Evolutionary conservation across 2,329 filamentous ascomycete species (phyloP).

Genomic region (Scedosporium boydii): DNA sequence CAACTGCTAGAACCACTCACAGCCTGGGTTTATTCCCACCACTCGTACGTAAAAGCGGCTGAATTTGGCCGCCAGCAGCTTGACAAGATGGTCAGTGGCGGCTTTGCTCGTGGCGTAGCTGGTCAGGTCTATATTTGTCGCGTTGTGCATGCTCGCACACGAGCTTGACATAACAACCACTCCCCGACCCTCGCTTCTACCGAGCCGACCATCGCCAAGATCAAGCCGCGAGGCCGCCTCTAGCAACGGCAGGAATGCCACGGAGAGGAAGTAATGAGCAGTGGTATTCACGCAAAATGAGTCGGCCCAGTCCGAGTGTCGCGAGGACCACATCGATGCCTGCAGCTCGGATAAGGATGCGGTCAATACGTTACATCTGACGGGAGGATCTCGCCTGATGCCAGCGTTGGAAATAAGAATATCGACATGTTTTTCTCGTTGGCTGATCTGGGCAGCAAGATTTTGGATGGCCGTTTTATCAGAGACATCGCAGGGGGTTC

Average conservation of each 20-base stretch:
- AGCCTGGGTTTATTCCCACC: slow-evolving; percentile 22
- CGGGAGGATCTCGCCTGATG: slow-evolving; percentile 32
- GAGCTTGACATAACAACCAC: slow-evolving; percentile 38
- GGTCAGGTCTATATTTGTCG: slow-evolving; percentile 40
- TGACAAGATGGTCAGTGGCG: slow-evolving; percentile 40
- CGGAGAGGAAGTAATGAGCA: slow-evolving; percentile 38
- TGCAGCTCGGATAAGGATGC: slow-evolving; percentile 32
- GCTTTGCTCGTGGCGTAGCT: slow-evolving; percentile 42
- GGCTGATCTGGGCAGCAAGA: slow-evolving; percentile 21
- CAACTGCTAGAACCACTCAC: slow-evolving; percentile 14
- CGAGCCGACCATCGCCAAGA: slow-evolving; percentile 20
- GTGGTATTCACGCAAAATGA: slow-evolving; percentile 38
- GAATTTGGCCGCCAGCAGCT: slow-evolving; percentile 37
- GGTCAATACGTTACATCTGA: slow-evolving; percentile 31
- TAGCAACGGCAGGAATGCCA: slow-evolving; percentile 34
- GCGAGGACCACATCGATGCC: slow-evolving; percentile 35
- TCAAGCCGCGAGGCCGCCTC: slow-evolving; percentile 25
- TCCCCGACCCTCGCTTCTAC: slow-evolving; percentile 27
- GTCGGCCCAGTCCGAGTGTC: slow-evolving; percentile 30
- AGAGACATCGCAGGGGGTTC: slow-evolving; percentile 26
- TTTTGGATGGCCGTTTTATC: slow-evolving; percentile 28
- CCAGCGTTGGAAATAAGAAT: slow-evolving; percentile 40
- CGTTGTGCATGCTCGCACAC: slow-evolving; percentile 43
- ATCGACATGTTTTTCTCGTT: slow-evolving; percentile 30
- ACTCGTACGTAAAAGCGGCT: slow-evolving; percentile 22